A percentile compares a stretch with the other conserved stretches of the same genome.
Evolutionary conservation across 805 yeast species (phyloP).

Genomic region (Metschnikowia santaceciliae): DNA sequence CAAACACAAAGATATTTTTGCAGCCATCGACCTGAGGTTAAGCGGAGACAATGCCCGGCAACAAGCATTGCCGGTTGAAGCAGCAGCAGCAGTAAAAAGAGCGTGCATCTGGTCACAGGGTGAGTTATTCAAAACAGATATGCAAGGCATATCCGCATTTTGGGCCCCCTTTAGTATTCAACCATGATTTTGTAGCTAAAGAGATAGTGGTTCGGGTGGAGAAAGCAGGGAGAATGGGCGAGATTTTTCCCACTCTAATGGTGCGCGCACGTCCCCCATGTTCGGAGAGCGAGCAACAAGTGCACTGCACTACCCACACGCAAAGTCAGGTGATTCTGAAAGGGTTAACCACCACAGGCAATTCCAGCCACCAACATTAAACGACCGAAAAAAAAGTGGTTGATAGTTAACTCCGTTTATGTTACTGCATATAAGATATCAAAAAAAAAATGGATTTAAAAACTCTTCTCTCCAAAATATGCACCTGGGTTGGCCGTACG

Average conservation of each 20-base stretch:
- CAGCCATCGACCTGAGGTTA: background rate
- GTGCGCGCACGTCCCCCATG: background rate
- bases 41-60: background rate
- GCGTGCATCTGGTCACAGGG: background rate
- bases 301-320: background rate
- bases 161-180: background rate
- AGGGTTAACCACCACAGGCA: background rate
- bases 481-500: background rate
- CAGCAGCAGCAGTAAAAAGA: background rate
- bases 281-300: background rate
- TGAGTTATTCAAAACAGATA: background rate
- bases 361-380: background rate
- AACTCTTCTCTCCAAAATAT: background rate
- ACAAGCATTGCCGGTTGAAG: background rate
- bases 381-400: background rate
- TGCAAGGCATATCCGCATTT: no score
- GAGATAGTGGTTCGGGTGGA: background rate
- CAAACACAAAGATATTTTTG: background rate
- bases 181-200: background rate
- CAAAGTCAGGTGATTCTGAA: background rate
- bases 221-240: background rate
- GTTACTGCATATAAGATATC: background rate
- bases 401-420: background rate
- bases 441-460: background rate
- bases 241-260: background rate